Conservation (phyloP, 2,329 filamentous ascomycete genomes). For the Aspergillus arachidicola region DNA sequence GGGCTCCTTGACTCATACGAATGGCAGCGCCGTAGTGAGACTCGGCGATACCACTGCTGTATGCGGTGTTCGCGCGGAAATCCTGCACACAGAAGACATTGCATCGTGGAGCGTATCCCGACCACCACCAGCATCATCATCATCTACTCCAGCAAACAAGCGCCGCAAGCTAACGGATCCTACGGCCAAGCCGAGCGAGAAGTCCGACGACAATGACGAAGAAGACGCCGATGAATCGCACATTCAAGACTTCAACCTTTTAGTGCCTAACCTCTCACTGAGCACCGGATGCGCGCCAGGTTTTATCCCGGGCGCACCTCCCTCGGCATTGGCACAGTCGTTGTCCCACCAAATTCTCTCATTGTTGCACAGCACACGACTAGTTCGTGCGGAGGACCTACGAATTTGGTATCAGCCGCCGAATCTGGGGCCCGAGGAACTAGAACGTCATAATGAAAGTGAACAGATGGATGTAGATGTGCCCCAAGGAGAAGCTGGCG, state of each 20-base stretch:
- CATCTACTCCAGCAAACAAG: conserved; percentile 28
- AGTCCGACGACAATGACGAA: conserved; percentile 38
- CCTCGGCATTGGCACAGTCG: conserved; percentile 77
- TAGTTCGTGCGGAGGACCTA: conserved; percentile 70
- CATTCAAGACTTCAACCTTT: conserved; percentile 61
- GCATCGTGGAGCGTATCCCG: conserved; percentile 53
- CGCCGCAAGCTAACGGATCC: conserved; percentile 31
- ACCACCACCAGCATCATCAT: conserved; percentile 39
- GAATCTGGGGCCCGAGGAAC: conserved; percentile 35
- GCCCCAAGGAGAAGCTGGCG: conserved; percentile 32
- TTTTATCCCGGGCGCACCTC: conserved; percentile 82
- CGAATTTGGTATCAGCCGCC: conserved; percentile 69
- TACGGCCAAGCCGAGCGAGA: conserved; percentile 19
- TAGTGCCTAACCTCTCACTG: conserved; percentile 93
- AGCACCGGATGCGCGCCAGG: conserved; percentile 86
- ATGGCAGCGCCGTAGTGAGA: conserved; percentile 86
- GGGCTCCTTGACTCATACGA: conserved; percentile 82
- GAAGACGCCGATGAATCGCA: conserved; percentile 47
- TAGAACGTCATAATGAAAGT: conserved; percentile 39
- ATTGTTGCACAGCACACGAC: conserved; percentile 69
- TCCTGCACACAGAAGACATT: conserved; percentile 74
- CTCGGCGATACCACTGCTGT: conserved; percentile 92
- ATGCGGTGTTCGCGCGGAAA: conserved; percentile 85
- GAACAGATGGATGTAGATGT: conserved; percentile 54
- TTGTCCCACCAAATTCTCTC: conserved; percentile 79